phyloP scores from a whole-genome alignment of 192 early-diverging fungal genomes.

The Coemansia sp. region DNA sequence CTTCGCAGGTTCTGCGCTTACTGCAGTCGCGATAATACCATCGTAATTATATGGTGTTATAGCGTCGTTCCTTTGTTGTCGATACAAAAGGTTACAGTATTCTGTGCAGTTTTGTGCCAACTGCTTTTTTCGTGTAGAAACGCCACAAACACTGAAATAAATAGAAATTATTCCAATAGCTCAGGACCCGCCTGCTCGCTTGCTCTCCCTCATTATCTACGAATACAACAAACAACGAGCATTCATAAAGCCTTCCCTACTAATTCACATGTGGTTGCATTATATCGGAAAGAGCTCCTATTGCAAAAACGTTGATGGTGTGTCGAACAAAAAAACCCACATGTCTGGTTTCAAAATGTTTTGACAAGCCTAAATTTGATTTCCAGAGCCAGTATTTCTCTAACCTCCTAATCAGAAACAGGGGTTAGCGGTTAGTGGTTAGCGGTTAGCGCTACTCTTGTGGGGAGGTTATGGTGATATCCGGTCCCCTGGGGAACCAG shows the following conservation, averaged over 20 bases:
- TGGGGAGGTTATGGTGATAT: not conserved
- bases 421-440: no score
- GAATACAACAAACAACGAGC: not conserved
- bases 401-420: no score
- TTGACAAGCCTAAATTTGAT: not conserved
- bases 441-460: not conserved
- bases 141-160: not conserved
- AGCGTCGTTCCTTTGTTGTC: not conserved
- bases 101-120: not conserved
- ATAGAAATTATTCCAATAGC: no score
- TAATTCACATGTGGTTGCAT: not conserved
- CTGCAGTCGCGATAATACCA: not conserved
- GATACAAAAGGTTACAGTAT: not conserved
- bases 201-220: no score
- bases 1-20: not conserved
- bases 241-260: not conserved
- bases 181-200: no score
- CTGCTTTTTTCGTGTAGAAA: conserved; percentile 3
- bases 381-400: not conserved
- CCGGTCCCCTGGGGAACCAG: not conserved
- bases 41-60: not conserved
- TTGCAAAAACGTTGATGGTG: not conserved
- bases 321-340: not conserved
- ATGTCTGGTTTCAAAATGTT: not conserved
- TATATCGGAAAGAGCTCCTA: not conserved